Conservation (phyloP, 73 alveolate species). For the Paramecium caudatum region DNA sequence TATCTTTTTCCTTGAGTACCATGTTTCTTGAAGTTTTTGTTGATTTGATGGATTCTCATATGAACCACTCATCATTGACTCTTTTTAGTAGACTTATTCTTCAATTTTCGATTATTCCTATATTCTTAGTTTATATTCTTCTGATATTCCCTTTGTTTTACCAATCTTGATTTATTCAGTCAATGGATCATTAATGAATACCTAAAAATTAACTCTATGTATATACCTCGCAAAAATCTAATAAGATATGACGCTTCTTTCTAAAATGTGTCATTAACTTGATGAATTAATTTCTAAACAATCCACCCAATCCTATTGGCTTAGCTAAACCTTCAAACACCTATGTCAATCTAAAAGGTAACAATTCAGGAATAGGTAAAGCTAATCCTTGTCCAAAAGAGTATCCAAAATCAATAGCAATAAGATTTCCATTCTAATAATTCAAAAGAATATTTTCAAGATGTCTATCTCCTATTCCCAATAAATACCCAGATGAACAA, state of each 20-base stretch:
- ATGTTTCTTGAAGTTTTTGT: constrained; percentile 75
- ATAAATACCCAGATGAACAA: constrained; percentile 93
- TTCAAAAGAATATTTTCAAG: constrained; percentile 97
- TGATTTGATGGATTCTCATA: constrained; percentile 72
- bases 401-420: constrained; percentile 98
- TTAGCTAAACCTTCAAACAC: constrained; percentile 91
- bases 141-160: constrained; percentile 45
- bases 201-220: constrained; percentile 94
- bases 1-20: constrained; percentile 87
- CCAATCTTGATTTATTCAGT: constrained; percentile 95
- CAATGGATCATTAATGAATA: constrained; percentile 97
- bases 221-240: constrained; percentile 98
- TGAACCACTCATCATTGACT: constrained; percentile 77
- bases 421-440: constrained; percentile 92
- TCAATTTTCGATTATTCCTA: background rate
- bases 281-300: constrained; percentile 92
- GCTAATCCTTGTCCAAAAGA: constrained; percentile 97
- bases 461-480: constrained; percentile 99
- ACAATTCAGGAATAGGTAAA: constrained; percentile 96
- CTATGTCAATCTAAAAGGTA: constrained; percentile 97
- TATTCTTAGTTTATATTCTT: background rate
- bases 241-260: constrained; percentile 90
- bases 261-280: constrained; percentile 90
- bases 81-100: constrained; percentile 60
- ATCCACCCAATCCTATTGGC: constrained; percentile 96